These are phyloP conservation scores for Mucor velutinosus DNA, from an alignment of 371 early-diverging fungal genomes.

Conservation along the genomic window DNA sequence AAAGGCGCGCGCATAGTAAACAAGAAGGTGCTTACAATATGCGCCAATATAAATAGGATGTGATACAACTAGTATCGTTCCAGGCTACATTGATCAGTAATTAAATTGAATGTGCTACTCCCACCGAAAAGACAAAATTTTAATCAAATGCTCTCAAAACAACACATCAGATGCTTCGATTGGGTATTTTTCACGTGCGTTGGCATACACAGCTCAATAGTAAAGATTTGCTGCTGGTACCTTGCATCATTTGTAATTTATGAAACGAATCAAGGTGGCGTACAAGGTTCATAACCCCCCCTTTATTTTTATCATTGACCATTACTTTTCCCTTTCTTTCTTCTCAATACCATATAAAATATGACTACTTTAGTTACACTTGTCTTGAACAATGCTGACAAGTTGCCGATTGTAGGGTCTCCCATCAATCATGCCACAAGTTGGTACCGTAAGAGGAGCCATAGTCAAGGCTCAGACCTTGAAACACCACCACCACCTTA, in stretches of 20 bases:
- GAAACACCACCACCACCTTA: conserved; percentile 27
- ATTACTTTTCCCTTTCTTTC: not conserved
- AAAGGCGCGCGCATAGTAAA: not conserved
- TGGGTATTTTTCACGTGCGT: conserved; percentile 2
- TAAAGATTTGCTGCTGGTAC: not conserved
- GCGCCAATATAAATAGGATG: not conserved
- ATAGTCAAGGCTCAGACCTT: conserved; percentile 13
- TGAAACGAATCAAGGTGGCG: conserved; percentile 4
- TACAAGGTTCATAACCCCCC: not conserved
- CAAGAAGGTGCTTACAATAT: not conserved
- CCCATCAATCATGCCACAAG: conserved; percentile 30
- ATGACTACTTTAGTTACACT: conserved; percentile 31
- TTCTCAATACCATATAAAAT: not conserved
- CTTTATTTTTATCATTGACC: not conserved
- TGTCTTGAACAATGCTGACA: conserved; percentile 36
- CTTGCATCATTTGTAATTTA: not conserved
- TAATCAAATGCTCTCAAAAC: not conserved
- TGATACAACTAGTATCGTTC: not conserved
- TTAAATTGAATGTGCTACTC: conserved; percentile 2
- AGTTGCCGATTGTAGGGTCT: conserved; percentile 32
- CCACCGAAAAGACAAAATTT: not conserved
- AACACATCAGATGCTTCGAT: conserved; percentile 1
- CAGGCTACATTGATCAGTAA: not conserved
- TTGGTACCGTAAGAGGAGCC: conserved; percentile 16
- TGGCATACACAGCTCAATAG: not conserved